Evolutionary conservation across 208 protist species (phyloP).

Genomic region (Wallacemonas rigidus): DNA sequence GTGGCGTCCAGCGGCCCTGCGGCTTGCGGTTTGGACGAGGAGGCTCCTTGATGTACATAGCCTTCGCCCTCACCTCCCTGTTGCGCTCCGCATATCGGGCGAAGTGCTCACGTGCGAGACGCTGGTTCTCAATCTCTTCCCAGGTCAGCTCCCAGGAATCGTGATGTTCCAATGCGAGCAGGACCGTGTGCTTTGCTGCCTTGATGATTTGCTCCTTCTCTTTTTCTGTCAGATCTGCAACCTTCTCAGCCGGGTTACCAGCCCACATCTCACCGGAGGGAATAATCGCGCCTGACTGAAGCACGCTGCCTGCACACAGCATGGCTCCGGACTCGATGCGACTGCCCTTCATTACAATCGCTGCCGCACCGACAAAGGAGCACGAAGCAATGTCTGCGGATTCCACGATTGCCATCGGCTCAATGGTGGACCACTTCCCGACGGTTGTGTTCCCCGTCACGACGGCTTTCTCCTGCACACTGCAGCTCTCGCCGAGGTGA

Average conservation of each 20-base stretch:
- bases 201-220: conserved; percentile 89
- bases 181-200: conserved; percentile 89
- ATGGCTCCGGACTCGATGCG: conserved; percentile 87
- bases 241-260: conserved; percentile 89
- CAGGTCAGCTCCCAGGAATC: conserved; percentile 90
- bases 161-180: conserved; percentile 87
- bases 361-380: conserved; percentile 86
- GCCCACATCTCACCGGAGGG: conserved; percentile 93
- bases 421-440: conserved; percentile 89
- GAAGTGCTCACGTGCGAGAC: conserved; percentile 73
- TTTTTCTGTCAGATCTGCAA: conserved; percentile 84
- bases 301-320: conserved; percentile 85
- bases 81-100: conserved; percentile 69
- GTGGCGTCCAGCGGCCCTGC: conserved; percentile 69
- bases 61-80: conserved; percentile 73
- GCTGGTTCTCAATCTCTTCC: conserved; percentile 86
- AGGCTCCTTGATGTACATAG: conserved; percentile 92
- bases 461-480: conserved; percentile 89
- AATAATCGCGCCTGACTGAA: conserved; percentile 84
- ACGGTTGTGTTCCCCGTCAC: conserved; percentile 84
- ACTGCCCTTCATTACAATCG: conserved; percentile 85
- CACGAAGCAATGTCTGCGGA: conserved; percentile 84
- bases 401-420: conserved; percentile 90
- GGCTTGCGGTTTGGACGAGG: conserved; percentile 78
- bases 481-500: conserved; percentile 88